Conservation (phyloP, 805 yeast genomes). For the Yarrowia porcina region DNA sequence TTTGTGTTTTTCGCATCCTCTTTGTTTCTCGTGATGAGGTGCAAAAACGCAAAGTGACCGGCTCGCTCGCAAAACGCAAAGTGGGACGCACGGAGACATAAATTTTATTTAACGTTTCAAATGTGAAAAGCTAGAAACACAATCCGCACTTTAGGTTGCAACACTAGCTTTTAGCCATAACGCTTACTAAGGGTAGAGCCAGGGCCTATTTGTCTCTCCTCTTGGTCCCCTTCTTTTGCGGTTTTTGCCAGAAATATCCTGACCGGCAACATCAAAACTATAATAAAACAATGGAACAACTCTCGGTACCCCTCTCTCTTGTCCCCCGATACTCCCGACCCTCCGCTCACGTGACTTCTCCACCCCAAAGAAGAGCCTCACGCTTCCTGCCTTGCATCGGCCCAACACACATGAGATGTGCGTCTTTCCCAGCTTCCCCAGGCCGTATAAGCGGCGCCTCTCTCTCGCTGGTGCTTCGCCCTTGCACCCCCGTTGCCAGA, state of each 20-base stretch:
- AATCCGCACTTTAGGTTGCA: background rate
- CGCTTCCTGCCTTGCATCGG: background rate
- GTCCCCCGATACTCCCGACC: background rate
- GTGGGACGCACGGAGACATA: background rate
- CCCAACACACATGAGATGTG: background rate
- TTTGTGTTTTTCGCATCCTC: background rate
- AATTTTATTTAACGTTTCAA: background rate
- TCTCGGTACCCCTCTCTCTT: background rate
- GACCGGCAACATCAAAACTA: background rate
- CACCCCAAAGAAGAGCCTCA: background rate
- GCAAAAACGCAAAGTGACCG: background rate
- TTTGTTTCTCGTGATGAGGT: slow-evolving; percentile 20
- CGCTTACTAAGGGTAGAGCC: slow-evolving; percentile 16
- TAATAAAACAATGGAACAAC: background rate
- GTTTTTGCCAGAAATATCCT: background rate
- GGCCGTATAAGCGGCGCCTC: background rate
- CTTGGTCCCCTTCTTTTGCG: background rate
- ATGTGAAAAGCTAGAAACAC: slow-evolving; percentile 15
- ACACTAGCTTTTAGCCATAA: slow-evolving; percentile 6
- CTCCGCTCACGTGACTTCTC: slow-evolving; percentile 10
- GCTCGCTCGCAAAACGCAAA: background rate
- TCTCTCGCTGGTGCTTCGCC: background rate
- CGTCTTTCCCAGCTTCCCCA: background rate
- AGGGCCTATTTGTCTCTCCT: background rate
- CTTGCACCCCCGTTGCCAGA: background rate